Percentiles rank a stretch among this genome's conserved stretches.
These are phyloP conservation scores for Solanum chacoense DNA, from an alignment of 305 asterid genomes.

Conservation along the genomic window DNA sequence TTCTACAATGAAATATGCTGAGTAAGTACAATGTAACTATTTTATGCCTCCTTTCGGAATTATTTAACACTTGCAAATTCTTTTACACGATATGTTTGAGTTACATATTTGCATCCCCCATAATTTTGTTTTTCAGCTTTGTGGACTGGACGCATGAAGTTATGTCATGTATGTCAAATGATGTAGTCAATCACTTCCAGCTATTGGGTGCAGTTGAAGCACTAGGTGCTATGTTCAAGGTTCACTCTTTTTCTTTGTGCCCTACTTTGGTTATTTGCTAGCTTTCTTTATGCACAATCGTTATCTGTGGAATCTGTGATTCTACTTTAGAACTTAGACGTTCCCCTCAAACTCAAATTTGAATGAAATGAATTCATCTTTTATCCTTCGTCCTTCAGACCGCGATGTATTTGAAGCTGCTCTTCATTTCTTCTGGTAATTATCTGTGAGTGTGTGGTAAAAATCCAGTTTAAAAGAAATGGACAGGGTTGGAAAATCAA, in stretches of 20 bases:
- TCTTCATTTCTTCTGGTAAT: neutral
- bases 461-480: neutral
- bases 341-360: neutral
- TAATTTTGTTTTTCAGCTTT: conserved; percentile 57
- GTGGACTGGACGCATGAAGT: conserved; percentile 66
- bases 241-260: neutral
- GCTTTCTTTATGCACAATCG: neutral
- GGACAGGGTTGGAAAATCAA: neutral
- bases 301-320: neutral
- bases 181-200: conserved; percentile 55
- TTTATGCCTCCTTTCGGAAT: neutral
- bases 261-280: neutral
- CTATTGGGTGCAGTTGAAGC: conserved; percentile 80
- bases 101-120: conserved; percentile 3
- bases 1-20: neutral
- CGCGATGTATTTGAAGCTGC: neutral
- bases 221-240: conserved; percentile 83
- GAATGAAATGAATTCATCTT: neutral
- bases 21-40: neutral
- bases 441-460: neutral
- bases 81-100: conserved; percentile 3
- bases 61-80: neutral
- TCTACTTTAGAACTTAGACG: neutral
- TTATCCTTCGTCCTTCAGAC: neutral
- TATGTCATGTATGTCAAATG: conserved; percentile 49